Percentiles rank a stretch among this genome's conserved stretches.
Conservation (phyloP, 139 green algal genomes). For the Axilococcus clingmanii region DNA sequence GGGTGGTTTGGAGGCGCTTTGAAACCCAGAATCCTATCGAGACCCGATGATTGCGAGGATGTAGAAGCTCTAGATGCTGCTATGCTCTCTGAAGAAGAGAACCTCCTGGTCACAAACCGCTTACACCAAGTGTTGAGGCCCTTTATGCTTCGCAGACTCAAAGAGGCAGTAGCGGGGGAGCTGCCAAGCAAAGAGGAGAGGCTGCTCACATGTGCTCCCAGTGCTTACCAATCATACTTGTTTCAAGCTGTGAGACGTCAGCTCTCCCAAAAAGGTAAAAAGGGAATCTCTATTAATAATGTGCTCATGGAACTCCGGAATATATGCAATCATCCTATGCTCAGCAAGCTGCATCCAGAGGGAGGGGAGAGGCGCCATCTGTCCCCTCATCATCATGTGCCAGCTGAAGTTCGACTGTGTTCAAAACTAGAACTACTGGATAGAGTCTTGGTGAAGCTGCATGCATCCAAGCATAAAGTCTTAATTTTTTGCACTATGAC, state of each 20-base stretch:
- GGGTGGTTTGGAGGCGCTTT: not conserved
- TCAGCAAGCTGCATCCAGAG: slow-evolving; percentile 2
- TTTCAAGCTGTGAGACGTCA: too few species aligned
- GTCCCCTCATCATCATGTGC: slow-evolving; percentile 39
- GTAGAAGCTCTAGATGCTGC: slow-evolving; percentile 13
- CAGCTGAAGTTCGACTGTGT: slow-evolving; percentile 37
- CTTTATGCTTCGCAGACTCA: slow-evolving; percentile 67
- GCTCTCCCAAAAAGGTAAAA: too few species aligned
- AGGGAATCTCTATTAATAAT: too few species aligned
- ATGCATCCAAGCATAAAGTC: slow-evolving; percentile 74
- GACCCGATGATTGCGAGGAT: not conserved
- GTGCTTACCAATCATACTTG: too few species aligned
- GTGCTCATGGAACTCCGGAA: slow-evolving; percentile 92
- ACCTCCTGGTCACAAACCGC: slow-evolving; percentile 75
- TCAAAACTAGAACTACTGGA: slow-evolving; percentile 91
- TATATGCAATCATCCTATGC: slow-evolving; percentile 79
- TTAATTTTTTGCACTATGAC: slow-evolving; percentile 90
- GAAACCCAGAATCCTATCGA: not conserved
- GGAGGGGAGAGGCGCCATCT: slow-evolving; percentile 11
- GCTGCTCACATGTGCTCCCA: too few species aligned
- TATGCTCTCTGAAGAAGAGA: slow-evolving; percentile 76
- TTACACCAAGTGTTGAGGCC: slow-evolving; percentile 76
- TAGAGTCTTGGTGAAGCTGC: slow-evolving; percentile 80
- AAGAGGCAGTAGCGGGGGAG: slow-evolving; percentile 45
- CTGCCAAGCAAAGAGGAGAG: slow-evolving; percentile 43